Evolutionary conservation across 2,329 filamentous ascomycete species (phyloP).

Genomic region (Fusarium setosum): DNA sequence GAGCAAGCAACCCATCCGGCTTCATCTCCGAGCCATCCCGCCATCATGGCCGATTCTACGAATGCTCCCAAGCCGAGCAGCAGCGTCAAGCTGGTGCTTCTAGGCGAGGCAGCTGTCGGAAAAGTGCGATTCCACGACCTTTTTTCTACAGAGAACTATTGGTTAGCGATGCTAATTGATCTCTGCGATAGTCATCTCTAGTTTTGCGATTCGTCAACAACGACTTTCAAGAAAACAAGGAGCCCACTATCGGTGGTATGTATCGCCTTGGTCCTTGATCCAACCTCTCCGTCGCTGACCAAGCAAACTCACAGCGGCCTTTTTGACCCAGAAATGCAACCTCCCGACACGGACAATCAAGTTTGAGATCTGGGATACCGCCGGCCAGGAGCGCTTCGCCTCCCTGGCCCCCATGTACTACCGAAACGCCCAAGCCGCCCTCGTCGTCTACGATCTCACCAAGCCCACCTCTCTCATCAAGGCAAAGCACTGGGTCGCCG

Average conservation of each 20-base stretch:
- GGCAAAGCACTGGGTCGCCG: slow-evolving; percentile 98
- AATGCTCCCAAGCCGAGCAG: slow-evolving; percentile 92
- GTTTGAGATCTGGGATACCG: slow-evolving; percentile 98
- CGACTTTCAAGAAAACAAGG: slow-evolving; percentile 99
- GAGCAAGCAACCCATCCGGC: slow-evolving; percentile 6
- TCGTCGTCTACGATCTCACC: slow-evolving; percentile 98
- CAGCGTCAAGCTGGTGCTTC: slow-evolving; percentile 98
- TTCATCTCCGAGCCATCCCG: slow-evolving; percentile 30
- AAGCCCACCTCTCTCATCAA: slow-evolving; percentile 96
- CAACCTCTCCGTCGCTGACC: slow-evolving; percentile 24
- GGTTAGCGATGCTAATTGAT: slow-evolving; percentile 38
- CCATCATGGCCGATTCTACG: slow-evolving; percentile 57
- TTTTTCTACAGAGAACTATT: neutral
- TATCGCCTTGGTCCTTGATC: slow-evolving; percentile 29
- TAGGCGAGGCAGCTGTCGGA: slow-evolving; percentile 97
- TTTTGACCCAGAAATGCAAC: slow-evolving; percentile 98
- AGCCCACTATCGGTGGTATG: slow-evolving; percentile 97
- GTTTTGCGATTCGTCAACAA: slow-evolving; percentile 99
- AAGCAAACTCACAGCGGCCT: slow-evolving; percentile 74
- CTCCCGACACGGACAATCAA: slow-evolving; percentile 92
- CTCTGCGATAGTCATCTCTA: slow-evolving; percentile 80
- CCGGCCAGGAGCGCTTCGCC: slow-evolving; percentile 96
- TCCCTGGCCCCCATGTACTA: slow-evolving; percentile 99
- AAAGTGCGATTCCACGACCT: slow-evolving; percentile 73
- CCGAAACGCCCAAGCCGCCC: slow-evolving; percentile 95